phyloP scores from a whole-genome alignment of 1,139 yeast genomes.

The Diutina neorugosa region DNA sequence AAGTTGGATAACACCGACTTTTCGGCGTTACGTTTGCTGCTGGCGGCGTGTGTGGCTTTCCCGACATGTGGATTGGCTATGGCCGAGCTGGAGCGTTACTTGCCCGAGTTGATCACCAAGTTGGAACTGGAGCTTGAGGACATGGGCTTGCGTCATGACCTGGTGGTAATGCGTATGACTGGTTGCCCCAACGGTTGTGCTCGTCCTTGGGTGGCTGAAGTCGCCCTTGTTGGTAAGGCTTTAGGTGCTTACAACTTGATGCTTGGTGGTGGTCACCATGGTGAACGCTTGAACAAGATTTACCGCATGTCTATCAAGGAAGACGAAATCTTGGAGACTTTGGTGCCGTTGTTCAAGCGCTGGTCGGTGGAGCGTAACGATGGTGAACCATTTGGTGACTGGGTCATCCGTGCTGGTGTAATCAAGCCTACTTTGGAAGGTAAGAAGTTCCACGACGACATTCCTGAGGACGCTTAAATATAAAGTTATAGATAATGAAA shows the following conservation, averaged over 20 bases:
- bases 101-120: slow-evolving; percentile 73
- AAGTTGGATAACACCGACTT: slow-evolving; percentile 77
- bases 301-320: slow-evolving; percentile 84
- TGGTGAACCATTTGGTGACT: slow-evolving; percentile 94
- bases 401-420: slow-evolving; percentile 72
- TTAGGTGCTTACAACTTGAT: slow-evolving; percentile 84
- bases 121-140: slow-evolving; percentile 81
- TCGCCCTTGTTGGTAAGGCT: slow-evolving; percentile 93
- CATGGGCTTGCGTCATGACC: slow-evolving; percentile 86
- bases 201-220: slow-evolving; percentile 95
- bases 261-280: slow-evolving; percentile 96
- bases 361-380: slow-evolving; percentile 89
- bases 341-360: slow-evolving; percentile 81
- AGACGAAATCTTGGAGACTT: slow-evolving; percentile 66
- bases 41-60: slow-evolving; percentile 96
- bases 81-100: slow-evolving; percentile 96
- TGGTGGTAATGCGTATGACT: slow-evolving; percentile 95
- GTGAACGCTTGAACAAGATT: slow-evolving; percentile 84
- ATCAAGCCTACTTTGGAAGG: slow-evolving; percentile 88
- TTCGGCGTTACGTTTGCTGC: slow-evolving; percentile 76
- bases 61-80: slow-evolving; percentile 98
- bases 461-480: slow-evolving; percentile 59
- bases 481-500: background rate
- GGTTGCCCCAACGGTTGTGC: slow-evolving; percentile 99
- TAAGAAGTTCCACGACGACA: slow-evolving; percentile 86